Percentiles rank a stretch among this genome's conserved stretches.
phyloP scores from a whole-genome alignment of 2,329 filamentous ascomycete genomes.

The Paraphaeosphaeria minitans region DNA sequence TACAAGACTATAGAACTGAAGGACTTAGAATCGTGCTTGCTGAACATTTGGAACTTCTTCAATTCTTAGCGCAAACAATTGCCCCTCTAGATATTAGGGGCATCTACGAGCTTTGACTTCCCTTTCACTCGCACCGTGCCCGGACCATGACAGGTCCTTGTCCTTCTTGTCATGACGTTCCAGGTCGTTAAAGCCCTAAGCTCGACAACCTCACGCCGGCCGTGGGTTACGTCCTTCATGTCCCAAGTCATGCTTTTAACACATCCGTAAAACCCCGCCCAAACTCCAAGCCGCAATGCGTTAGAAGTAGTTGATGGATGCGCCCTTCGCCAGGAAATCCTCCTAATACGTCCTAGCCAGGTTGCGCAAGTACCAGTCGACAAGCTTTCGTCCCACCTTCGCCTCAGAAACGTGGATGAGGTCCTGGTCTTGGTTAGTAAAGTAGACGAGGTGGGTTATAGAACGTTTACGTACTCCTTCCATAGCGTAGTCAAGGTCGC shows the following conservation, averaged over 20 bases:
- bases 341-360: conserved; percentile 87
- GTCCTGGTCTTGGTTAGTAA: conserved; percentile 62
- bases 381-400: conserved; percentile 94
- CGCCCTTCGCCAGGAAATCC: conserved; percentile 1
- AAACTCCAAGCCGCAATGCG: conserved; percentile 46
- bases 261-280: conserved; percentile 31
- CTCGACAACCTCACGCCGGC: conserved; percentile 20
- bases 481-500: conserved; percentile 95
- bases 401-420: conserved; percentile 98
- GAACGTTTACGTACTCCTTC: conserved; percentile 72
- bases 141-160: conserved; percentile 3
- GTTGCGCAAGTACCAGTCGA: conserved; percentile 99
- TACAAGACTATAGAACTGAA: background rate
- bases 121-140: conserved; percentile 1
- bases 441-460: conserved; percentile 2
- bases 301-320: conserved; percentile 23
- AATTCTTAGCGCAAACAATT: background rate
- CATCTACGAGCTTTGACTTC: background rate
- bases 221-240: conserved; percentile 17
- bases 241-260: conserved; percentile 38
- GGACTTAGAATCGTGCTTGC: background rate
- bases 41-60: background rate
- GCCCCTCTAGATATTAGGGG: background rate
- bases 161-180: conserved; percentile 1
- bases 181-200: conserved; percentile 17